Conservation (phyloP, 345 rosid species). For the Brassica juncea region DNA sequence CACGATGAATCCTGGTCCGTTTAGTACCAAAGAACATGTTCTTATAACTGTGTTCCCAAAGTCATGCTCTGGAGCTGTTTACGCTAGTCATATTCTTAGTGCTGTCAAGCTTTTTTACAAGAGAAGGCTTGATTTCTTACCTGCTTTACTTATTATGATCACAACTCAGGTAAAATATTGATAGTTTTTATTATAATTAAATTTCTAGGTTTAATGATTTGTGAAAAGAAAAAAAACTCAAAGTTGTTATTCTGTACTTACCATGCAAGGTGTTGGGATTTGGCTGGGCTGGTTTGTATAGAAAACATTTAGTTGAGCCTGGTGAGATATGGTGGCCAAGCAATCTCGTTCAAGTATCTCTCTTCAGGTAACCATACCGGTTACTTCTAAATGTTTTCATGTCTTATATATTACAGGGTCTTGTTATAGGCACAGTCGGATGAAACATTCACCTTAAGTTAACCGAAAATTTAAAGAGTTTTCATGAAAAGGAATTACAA, state of each 20-base stretch:
- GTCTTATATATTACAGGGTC: background rate
- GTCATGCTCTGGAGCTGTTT: conserved; percentile 69
- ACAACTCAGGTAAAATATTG: conserved; percentile 68
- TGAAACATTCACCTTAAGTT: background rate
- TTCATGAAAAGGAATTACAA: conserved; percentile 70
- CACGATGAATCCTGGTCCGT: conserved; percentile 77
- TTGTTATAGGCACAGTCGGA: background rate
- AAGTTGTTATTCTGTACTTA: conserved; percentile 32
- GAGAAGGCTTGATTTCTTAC: conserved; percentile 57
- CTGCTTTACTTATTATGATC: conserved; percentile 64
- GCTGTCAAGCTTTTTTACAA: conserved; percentile 67
- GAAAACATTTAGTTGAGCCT: conserved; percentile 72
- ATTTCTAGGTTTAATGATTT: background rate
- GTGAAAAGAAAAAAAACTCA: background rate
- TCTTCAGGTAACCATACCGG: conserved; percentile 54
- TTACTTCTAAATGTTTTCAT: background rate
- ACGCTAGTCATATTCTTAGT: conserved; percentile 72
- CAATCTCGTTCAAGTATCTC: conserved; percentile 69
- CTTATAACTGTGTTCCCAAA: conserved; percentile 80
- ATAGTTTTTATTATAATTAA: background rate
- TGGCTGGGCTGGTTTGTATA: conserved; percentile 81
- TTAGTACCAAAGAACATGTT: conserved; percentile 81
- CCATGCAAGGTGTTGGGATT: conserved; percentile 66
- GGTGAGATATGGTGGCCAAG: conserved; percentile 88
- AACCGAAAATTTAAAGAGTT: no score